Evolutionary conservation across 106 monocot genomes (phyloP), one percentile per base, ranked within the genome.

Genomic region (Narthecium ossifragum): DNA sequence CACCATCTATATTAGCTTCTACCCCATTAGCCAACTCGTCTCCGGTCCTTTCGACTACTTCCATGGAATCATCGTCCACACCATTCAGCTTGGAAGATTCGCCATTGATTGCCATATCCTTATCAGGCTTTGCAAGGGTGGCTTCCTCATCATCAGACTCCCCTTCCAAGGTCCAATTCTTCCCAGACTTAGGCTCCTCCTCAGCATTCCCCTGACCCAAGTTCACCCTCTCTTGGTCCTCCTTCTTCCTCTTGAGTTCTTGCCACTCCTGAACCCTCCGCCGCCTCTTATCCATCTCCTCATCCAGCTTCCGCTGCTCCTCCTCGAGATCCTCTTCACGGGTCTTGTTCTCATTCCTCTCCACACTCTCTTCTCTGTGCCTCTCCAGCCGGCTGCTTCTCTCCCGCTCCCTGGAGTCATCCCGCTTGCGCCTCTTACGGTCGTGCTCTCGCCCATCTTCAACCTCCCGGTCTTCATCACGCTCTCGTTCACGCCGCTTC

Each of bases 81-180:
- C 39, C 61, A 4, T 4, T 43, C 6, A 17, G 17, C 43, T 43
- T 17, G n/a, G n/a, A n/a, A n/a, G n/a, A n/a, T n/a, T n/a, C n/a
- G n/a, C n/a, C n/a, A n/a, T n/a, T n/a, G n/a, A n/a, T n/a, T n/a
- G n/a, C n/a, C 68, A 63, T 60, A 49, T 74, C 70, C 50, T 69
- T 68, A 40, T 65, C 81, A 13, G 37, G 15, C 20, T 68, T 69
- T 22, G 14, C 2, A 33, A 60, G 73, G 24, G 29, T 38, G 4
- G 77, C 46, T 53, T 85, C 93, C 10, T 96, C 96, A 36, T 96
- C 96, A 27, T 96, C 96, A 21, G 90, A 90, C 65, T 96, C 96
- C 0, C 96, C 94, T 6, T 96, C 96, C 29, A 96, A 50, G 18
- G 96, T 96, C 96, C 96, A 96, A 9, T 78, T 90, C 57, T 96